Conservation (phyloP, 306 rosid genomes). For the Chamaecrista fasciculata region DNA sequence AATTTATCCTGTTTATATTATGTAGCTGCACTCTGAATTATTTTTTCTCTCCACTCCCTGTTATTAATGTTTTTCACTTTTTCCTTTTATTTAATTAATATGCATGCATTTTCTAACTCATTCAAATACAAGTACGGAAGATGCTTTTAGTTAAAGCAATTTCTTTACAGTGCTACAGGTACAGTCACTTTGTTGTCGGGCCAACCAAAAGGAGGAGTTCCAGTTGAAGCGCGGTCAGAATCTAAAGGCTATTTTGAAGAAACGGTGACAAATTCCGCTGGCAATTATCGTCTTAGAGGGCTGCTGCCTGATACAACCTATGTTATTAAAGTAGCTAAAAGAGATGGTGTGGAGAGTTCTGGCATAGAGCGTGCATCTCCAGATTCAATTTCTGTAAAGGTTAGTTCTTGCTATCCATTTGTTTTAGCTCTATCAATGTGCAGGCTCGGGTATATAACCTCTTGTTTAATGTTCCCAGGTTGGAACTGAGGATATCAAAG, state of each 20-base stretch:
- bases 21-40: background rate
- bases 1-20: too few relatives aligned
- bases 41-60: background rate
- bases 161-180: constrained; percentile 76
- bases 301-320: constrained; percentile 84
- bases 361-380: constrained; percentile 94
- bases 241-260: constrained; percentile 92
- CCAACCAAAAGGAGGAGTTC: constrained; percentile 90
- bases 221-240: constrained; percentile 90
- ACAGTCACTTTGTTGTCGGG: constrained; percentile 75
- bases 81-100: background rate
- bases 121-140: constrained; percentile 28
- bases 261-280: constrained; percentile 84
- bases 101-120: constrained; percentile 14
- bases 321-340: constrained; percentile 66
- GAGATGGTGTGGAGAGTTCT: constrained; percentile 52
- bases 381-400: constrained; percentile 62
- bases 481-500: constrained; percentile 72
- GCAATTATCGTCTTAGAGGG: constrained; percentile 89
- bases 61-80: too few relatives aligned
- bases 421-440: constrained; percentile 20
- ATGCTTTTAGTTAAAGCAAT: constrained; percentile 37
- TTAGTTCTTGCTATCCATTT: constrained; percentile 35
- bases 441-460: constrained; percentile 25
- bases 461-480: constrained; percentile 53